Evolutionary conservation across 805 yeast species (phyloP).

Genomic region (Yarrowia sp.): DNA sequence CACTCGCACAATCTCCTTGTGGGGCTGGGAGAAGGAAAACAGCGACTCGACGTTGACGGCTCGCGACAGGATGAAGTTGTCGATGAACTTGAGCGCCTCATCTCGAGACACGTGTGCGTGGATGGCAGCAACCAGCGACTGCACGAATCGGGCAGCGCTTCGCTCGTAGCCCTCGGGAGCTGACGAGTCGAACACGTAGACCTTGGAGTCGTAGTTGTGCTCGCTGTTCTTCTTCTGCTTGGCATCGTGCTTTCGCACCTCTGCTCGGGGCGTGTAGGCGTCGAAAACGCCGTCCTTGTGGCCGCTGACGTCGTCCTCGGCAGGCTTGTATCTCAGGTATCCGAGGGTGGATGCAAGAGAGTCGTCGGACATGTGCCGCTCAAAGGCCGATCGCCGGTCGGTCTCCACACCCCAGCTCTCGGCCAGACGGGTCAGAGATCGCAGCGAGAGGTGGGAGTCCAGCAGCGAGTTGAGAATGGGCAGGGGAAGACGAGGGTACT

Average conservation of each 20-base stretch:
- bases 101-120: constrained; percentile 75
- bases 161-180: constrained; percentile 51
- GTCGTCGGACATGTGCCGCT: constrained; percentile 72
- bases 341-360: constrained; percentile 73
- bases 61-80: constrained; percentile 74
- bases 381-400: constrained; percentile 68
- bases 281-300: constrained; percentile 49
- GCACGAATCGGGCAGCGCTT: constrained; percentile 70
- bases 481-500: constrained; percentile 90
- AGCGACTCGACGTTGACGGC: constrained; percentile 74
- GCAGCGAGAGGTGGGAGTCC: constrained; percentile 74
- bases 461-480: constrained; percentile 77
- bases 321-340: constrained; percentile 46
- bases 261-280: constrained; percentile 42
- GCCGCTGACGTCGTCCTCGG: constrained; percentile 39
- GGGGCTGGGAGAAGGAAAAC: constrained; percentile 84
- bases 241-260: constrained; percentile 56
- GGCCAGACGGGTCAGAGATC: constrained; percentile 70
- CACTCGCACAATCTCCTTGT: constrained; percentile 78
- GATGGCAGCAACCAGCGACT: constrained; percentile 83
- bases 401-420: constrained; percentile 87
- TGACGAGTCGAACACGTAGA: constrained; percentile 3
- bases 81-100: constrained; percentile 70
- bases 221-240: constrained; percentile 44
- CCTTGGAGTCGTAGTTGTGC: constrained; percentile 37